Evolutionary conservation across 768 basidiomycete species (phyloP), one percentile per base, ranked within the genome.

Genomic region (Paxillus involutus): DNA sequence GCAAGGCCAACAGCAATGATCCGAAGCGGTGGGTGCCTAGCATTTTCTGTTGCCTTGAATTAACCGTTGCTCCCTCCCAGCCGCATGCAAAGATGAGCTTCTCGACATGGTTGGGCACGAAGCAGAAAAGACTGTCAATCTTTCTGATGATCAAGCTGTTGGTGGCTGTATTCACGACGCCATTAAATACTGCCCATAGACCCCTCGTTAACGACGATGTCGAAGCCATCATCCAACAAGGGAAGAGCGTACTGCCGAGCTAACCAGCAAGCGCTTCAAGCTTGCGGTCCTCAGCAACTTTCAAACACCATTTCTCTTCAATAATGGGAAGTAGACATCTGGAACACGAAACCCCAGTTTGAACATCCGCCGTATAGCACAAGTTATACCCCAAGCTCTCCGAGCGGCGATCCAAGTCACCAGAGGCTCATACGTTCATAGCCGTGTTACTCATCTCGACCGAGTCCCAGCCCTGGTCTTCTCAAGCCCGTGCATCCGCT

Each of bases 101-200:
- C 75, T 98, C 33, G 94, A 98, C 66, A 99, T 98, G 93, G 98
- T 98, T 55, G 88, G 94, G 6, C 94, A 96, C 63, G 96, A 97
- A 19, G 95, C 94, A 0, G 96, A 98, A 69, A 90, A 93, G 71
- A 97, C 98, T 52, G 94, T 98, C 69, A 96, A 88, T 65, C 76
- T 85, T 4, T 68, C 71, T 0, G 87, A 90, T 12, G 83, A 85
- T 90, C 93, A 53, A 57, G 88, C 73, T 10, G 11, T 12, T 4
- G 10, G 40, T 36, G 37, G n/a, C 2, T 21, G 6, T 29, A 39
- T 54, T 30, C 14, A 9, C 13, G 21, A 45, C 29, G 21, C 52
- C 16, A 17, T 50, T 44, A 32, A 61, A 8, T 51, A 40, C 29
- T 14, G 21, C 26, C 39, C 6, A n/a, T 12, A 29, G 52, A 94